Conservation (phyloP, 352 stramenopile genomes). For the Vaucheria bursata region DNA sequence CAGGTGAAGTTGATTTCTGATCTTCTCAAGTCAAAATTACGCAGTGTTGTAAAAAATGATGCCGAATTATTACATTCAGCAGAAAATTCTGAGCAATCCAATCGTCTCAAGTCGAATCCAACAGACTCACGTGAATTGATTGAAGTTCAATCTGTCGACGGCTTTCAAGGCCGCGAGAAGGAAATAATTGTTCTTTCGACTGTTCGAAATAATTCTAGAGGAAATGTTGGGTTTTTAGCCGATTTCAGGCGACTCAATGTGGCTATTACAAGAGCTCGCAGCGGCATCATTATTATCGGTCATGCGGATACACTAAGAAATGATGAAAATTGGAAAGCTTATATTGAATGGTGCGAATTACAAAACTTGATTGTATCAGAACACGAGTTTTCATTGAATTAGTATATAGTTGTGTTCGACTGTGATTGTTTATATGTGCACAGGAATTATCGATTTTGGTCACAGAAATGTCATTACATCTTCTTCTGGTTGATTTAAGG, state of each 20-base stretch:
- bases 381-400: too few relatives aligned
- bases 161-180: conserved; percentile 96
- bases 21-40: too few relatives aligned
- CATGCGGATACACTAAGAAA: conserved; percentile 58
- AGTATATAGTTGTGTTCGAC: not conserved
- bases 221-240: conserved; percentile 61
- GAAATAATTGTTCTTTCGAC: conserved; percentile 98
- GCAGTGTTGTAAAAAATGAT: too few relatives aligned
- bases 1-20: too few relatives aligned
- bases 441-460: too few relatives aligned
- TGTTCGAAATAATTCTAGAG: conserved; percentile 64
- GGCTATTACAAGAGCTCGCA: conserved; percentile 62
- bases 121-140: not conserved
- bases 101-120: conserved; percentile 52
- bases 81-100: too few relatives aligned
- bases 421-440: not conserved
- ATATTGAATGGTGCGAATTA: conserved; percentile 47
- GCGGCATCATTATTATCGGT: conserved; percentile 60
- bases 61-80: too few relatives aligned
- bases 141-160: conserved; percentile 92
- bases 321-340: conserved; percentile 61
- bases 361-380: conserved; percentile 31
- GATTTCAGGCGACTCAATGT: conserved; percentile 71
- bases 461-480: too few relatives aligned
- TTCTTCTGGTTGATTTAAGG: too few relatives aligned